phyloP scores from a whole-genome alignment of 108 stramenopile genomes.

The Fragilariopsis cylindrus region DNA sequence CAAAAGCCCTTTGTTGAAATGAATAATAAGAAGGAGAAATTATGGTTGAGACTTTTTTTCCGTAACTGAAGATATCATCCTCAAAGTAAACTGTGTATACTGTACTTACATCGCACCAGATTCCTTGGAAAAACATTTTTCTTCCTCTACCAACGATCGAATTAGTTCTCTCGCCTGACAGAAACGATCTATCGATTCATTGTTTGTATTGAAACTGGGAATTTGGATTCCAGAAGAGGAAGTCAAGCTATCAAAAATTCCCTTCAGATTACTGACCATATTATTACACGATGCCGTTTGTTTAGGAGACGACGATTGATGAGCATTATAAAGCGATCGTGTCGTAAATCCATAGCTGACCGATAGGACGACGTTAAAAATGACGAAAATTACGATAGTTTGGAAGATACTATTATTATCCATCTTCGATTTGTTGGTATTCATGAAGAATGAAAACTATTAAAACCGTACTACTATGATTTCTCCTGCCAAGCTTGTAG shows the following conservation, averaged over 20 bases:
- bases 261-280: neutral
- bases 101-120: conserved; percentile 32
- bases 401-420: no score
- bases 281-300: neutral
- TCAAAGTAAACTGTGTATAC: no score
- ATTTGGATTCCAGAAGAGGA: no score
- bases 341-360: conserved; percentile 2
- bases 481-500: no score
- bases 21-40: no score
- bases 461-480: no score
- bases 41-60: conserved; percentile 56
- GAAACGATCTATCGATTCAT: neutral
- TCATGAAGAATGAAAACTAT: no score
- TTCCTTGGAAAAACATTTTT: conserved; percentile 51
- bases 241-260: no score
- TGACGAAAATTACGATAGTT: no score
- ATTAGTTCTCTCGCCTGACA: conserved; percentile 40
- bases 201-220: neutral
- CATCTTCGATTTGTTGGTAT: no score
- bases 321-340: neutral
- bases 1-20: conserved; percentile 39
- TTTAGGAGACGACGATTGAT: neutral
- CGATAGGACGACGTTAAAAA: neutral
- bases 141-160: conserved; percentile 32
- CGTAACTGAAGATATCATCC: neutral